These are phyloP conservation scores for Russula olivacea DNA, from an alignment of 768 basidiomycete genomes.

Conservation along the genomic window DNA sequence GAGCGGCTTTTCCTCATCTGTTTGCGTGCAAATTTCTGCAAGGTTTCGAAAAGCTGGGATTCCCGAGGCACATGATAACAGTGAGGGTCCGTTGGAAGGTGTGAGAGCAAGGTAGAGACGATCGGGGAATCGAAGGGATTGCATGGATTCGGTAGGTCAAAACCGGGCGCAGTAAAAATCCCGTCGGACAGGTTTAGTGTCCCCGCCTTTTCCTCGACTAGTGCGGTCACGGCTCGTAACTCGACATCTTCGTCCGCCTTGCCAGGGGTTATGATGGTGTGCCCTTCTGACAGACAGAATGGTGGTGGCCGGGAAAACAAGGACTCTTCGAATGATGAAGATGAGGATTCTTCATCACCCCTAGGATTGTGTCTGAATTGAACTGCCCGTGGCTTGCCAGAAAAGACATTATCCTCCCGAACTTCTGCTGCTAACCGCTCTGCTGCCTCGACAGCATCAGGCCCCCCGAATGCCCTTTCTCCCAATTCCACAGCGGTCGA, in stretches of 20 bases:
- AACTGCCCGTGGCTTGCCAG: slow-evolving; percentile 18
- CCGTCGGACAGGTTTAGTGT: slow-evolving; percentile 61
- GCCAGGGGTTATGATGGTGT: slow-evolving; percentile 11
- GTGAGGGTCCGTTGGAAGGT: slow-evolving; percentile 51
- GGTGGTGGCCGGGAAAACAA: slow-evolving; percentile 7
- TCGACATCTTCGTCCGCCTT: slow-evolving; percentile 19
- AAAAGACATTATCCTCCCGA: slow-evolving; percentile 27
- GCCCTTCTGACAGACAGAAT: slow-evolving; percentile 14
- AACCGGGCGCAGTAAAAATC: slow-evolving; percentile 53
- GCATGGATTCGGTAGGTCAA: slow-evolving; percentile 81
- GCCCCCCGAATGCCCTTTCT: slow-evolving; percentile 27
- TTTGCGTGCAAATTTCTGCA: slow-evolving; percentile 67
- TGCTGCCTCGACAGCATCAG: slow-evolving; percentile 47
- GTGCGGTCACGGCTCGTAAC: slow-evolving; percentile 21
- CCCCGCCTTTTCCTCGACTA: slow-evolving; percentile 57
- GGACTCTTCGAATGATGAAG: slow-evolving; percentile 12
- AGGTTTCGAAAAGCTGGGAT: slow-evolving; percentile 52
- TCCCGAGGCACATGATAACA: slow-evolving; percentile 57
- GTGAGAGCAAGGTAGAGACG: slow-evolving; percentile 56
- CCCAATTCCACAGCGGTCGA: slow-evolving; percentile 26
- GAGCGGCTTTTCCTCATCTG: slow-evolving; percentile 33
- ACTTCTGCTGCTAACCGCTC: slow-evolving; percentile 47
- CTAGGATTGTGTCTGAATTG: slow-evolving; percentile 1
- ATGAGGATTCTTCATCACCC: slow-evolving; percentile 27
- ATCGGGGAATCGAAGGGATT: slow-evolving; percentile 73